A percentile compares a stretch with the other conserved stretches of the same genome.
Evolutionary conservation across 805 yeast genomes (phyloP).

Genomic region (Candida insectalens): DNA sequence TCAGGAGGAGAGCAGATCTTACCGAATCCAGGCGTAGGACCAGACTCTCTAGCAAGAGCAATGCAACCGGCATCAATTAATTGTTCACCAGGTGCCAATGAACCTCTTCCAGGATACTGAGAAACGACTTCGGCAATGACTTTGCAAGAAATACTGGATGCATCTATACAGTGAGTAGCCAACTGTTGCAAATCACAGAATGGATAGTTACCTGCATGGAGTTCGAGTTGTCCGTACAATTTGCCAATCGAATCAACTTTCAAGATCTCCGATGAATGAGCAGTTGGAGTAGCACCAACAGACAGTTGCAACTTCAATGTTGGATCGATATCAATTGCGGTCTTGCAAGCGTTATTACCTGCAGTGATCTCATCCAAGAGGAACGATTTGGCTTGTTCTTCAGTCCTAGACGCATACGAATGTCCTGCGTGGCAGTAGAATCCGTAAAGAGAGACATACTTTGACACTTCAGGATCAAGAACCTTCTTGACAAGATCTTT

Average conservation of each 20-base stretch:
- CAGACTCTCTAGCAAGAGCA: slow-evolving; percentile 56
- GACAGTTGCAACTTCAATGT: slow-evolving; percentile 39
- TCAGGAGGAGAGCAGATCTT: slow-evolving; percentile 23
- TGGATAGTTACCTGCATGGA: slow-evolving; percentile 78
- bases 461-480: slow-evolving; percentile 13
- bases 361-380: slow-evolving; percentile 48
- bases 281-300: slow-evolving; percentile 79
- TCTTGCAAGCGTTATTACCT: slow-evolving; percentile 43
- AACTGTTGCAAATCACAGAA: slow-evolving; percentile 70
- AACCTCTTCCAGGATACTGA: slow-evolving; percentile 46
- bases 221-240: slow-evolving; percentile 39
- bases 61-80: slow-evolving; percentile 67
- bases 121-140: slow-evolving; percentile 55
- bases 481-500: slow-evolving; percentile 14
- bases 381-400: slow-evolving; percentile 35
- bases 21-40: slow-evolving; percentile 58
- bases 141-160: slow-evolving; percentile 36
- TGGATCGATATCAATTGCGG: slow-evolving; percentile 28
- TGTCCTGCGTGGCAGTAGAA: slow-evolving; percentile 78
- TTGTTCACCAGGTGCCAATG: slow-evolving; percentile 45
- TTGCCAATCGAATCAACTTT: slow-evolving; percentile 6
- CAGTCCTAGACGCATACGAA: slow-evolving; percentile 43
- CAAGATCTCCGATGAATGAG: slow-evolving; percentile 39
- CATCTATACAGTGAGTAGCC: slow-evolving; percentile 48
- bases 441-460: slow-evolving; percentile 43